phyloP scores from a whole-genome alignment of 2,329 filamentous ascomycete species.

The Thermothelomyces thermophilus region DNA sequence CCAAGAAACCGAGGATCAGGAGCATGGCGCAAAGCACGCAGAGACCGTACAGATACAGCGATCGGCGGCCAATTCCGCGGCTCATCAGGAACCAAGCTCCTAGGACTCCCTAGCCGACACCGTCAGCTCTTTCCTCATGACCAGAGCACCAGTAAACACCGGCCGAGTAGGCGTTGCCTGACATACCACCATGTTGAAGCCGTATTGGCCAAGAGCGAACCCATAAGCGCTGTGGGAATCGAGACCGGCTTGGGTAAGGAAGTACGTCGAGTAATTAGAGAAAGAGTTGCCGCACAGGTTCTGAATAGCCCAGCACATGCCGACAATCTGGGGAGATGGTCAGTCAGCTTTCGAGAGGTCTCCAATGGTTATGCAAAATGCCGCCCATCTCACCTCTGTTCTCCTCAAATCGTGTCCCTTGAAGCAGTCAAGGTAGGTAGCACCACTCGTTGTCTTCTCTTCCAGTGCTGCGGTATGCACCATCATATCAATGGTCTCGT shows the following conservation, averaged over 20 bases:
- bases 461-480: conserved; percentile 80
- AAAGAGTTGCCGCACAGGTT: conserved; percentile 58
- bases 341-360: conserved; percentile 19
- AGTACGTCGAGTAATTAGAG: conserved; percentile 60
- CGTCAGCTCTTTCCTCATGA: not conserved
- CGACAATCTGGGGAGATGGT: conserved; percentile 40
- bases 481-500: conserved; percentile 90
- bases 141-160: not conserved
- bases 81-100: conserved; percentile 78
- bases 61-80: conserved; percentile 64
- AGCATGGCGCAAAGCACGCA: conserved; percentile 69
- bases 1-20: conserved; percentile 76
- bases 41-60: conserved; percentile 70
- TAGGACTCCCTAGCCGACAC: conserved; percentile 52
- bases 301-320: conserved; percentile 58
- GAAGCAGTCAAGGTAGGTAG: conserved; percentile 78
- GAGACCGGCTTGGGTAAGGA: conserved; percentile 54
- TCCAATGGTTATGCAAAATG: not conserved
- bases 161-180: not conserved
- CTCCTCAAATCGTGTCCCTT: conserved; percentile 69
- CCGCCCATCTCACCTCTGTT: conserved; percentile 46
- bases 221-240: conserved; percentile 46
- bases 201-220: conserved; percentile 59
- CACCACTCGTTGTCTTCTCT: conserved; percentile 64
- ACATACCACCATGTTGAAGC: conserved; percentile 59